phyloP scores from a whole-genome alignment of 2,329 filamentous ascomycete genomes.

The Stachybotrys echinatus region DNA sequence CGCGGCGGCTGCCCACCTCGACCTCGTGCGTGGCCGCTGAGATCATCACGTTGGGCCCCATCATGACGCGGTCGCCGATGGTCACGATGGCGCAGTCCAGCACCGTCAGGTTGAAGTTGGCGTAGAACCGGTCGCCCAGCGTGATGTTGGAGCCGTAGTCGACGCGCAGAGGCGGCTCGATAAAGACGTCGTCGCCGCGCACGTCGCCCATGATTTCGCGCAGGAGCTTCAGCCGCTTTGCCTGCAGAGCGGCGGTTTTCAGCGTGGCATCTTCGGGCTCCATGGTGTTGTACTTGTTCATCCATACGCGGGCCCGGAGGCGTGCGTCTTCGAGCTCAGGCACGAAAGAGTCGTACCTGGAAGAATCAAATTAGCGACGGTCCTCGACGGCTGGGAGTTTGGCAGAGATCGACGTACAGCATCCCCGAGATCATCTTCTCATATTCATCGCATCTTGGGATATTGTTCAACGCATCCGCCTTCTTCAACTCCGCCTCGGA shows the following conservation, averaged over 20 bases:
- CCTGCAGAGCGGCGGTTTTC: constrained; percentile 4
- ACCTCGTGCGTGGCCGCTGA: constrained; percentile 69
- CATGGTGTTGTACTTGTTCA: constrained; percentile 16
- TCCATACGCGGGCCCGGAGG: constrained; percentile 11
- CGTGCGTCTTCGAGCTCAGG: constrained; percentile 13
- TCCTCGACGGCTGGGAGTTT: accelerated
- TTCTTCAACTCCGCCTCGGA: neutral
- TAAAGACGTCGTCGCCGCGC: constrained; percentile 34
- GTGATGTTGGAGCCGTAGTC: constrained; percentile 64
- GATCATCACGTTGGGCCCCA: constrained; percentile 68
- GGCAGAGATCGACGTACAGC: constrained; percentile 8
- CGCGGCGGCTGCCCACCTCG: constrained; percentile 46
- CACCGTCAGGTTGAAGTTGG: constrained; percentile 54
- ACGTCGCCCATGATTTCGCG: constrained; percentile 7
- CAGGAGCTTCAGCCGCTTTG: constrained; percentile 9
- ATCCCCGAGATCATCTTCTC: constrained; percentile 21
- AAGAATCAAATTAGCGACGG: neutral
- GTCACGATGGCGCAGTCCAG: constrained; percentile 67
- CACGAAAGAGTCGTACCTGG: constrained; percentile 14
- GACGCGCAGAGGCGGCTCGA: constrained; percentile 57
- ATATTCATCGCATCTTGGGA: constrained; percentile 17
- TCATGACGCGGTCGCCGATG: constrained; percentile 65
- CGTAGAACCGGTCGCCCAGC: constrained; percentile 58
- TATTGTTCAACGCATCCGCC: constrained; percentile 11
- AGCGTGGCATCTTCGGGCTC: constrained; percentile 13